Evolutionary conservation across 306 rosid genomes (phyloP), one percentile per base, ranked within the genome.

Genomic region (Dryas drummondii): DNA sequence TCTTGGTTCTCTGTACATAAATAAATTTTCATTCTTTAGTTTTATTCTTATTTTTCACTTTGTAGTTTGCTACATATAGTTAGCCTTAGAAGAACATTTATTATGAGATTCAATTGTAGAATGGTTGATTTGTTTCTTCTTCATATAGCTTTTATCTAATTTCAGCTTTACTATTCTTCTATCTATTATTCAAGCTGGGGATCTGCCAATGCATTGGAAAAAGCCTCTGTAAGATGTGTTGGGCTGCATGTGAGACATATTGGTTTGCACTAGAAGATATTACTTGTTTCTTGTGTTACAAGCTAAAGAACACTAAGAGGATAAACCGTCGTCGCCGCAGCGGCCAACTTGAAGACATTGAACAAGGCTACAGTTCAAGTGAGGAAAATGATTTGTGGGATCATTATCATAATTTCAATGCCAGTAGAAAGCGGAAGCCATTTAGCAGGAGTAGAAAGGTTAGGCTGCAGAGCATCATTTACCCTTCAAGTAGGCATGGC

Each of bases 131-230:
- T 3, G 67, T 37, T 40, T 15, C 47, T 14, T 32, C 4, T 16
- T 61, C 47, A 1, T 6, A 0, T 37, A 27, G 37, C 4, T 62
- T 62, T 13, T 5, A 46, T 6, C 22, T 40, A 40, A 19, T 62
- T 61, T 15, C 22, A 37, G 22, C 22, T 61, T 27, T 27, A 27
- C 68, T 86, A 59, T 81, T 79, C 76, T 51, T 79, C 48, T 86
- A 84, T 79, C 49, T 84, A 27, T 62, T 86, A 78, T 84, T 76
- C 72, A 84, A 79, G 83, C 13, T 86, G 67, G 87, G 90, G 19
- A 72, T 86, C 54, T 81, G 84, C 66, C 84, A 79, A 71, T 86
- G 90, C 86, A 79, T 84, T 32, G 88, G 78, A 66, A 84, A 66
- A 72, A 84, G 81, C 81, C 77, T 86, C 10, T 84, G 88, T 60